Percentiles rank a stretch among this genome's conserved stretches.
Evolutionary conservation across 768 basidiomycete genomes (phyloP).

Genomic region (Lactifluus echinatus): DNA sequence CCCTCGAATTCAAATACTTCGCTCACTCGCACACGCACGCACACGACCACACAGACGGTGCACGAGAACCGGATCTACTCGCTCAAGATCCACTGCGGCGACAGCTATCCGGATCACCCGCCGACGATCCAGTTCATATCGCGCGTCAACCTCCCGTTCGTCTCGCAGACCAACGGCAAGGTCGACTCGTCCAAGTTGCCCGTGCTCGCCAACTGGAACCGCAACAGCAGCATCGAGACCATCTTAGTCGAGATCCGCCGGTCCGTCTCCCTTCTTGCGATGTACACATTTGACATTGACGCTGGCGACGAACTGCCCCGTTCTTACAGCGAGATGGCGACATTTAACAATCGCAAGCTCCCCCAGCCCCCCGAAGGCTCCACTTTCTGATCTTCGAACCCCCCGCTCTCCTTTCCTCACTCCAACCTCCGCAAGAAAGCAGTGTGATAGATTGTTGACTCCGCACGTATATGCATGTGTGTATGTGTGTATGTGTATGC

Average conservation of each 20-base stretch:
- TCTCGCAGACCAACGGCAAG: slow-evolving; percentile 62
- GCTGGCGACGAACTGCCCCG: too few species aligned
- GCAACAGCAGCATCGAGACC: slow-evolving; percentile 74
- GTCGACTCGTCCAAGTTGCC: slow-evolving; percentile 68
- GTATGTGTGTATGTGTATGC: background rate
- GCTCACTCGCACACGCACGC: too few species aligned
- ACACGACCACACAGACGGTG: slow-evolving; percentile 65
- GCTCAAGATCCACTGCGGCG: slow-evolving; percentile 80
- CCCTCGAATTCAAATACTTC: background rate
- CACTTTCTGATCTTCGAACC: slow-evolving; percentile 37
- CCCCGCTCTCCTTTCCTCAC: too few species aligned
- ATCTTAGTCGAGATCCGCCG: slow-evolving; percentile 88
- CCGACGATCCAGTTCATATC: slow-evolving; percentile 82
- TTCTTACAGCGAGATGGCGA: slow-evolving; percentile 88
- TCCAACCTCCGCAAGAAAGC: background rate
- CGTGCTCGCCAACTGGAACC: slow-evolving; percentile 68
- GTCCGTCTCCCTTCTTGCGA: slow-evolving; percentile 37
- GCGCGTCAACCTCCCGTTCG: slow-evolving; percentile 90
- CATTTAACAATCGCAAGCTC: slow-evolving; percentile 83
- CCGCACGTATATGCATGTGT: background rate
- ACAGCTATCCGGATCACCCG: slow-evolving; percentile 64
- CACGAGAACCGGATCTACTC: slow-evolving; percentile 99
- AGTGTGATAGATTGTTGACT: slow-evolving; percentile 9
- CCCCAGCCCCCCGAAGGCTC: slow-evolving; percentile 92
- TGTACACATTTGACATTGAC: too few species aligned